Evolutionary conservation across 257 asterid species (phyloP).

Genomic region (Solanum neorickii): DNA sequence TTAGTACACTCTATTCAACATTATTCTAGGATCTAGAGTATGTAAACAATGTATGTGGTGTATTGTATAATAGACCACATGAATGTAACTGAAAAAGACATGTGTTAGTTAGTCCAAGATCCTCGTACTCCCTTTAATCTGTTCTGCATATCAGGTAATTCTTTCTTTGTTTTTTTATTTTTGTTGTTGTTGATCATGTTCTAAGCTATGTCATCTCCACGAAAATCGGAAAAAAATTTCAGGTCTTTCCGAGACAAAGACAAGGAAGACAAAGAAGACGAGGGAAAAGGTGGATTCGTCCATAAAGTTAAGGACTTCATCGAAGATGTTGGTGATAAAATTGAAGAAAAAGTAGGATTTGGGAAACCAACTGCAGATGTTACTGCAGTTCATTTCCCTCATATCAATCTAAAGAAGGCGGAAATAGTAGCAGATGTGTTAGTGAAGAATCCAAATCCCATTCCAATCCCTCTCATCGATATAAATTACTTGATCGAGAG

Average conservation of each 20-base stretch:
- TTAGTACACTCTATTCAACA: no score
- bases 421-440: slow-evolving; percentile 68
- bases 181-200: not conserved
- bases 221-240: slow-evolving; percentile 33
- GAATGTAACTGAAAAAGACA: not conserved
- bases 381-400: slow-evolving; percentile 56
- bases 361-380: slow-evolving; percentile 98
- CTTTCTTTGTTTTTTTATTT: not conserved
- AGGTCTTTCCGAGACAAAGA: slow-evolving; percentile 40
- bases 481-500: slow-evolving; percentile 78
- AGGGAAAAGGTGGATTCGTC: slow-evolving; percentile 67
- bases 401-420: slow-evolving; percentile 68
- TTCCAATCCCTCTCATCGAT: slow-evolving; percentile 91
- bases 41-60: not conserved
- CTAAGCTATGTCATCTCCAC: slow-evolving; percentile 58
- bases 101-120: not conserved
- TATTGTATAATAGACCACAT: not conserved
- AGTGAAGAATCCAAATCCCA: slow-evolving; percentile 71
- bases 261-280: slow-evolving; percentile 37
- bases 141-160: not conserved
- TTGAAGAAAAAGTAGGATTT: slow-evolving; percentile 73
- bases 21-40: not conserved
- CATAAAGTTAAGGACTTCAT: slow-evolving; percentile 78
- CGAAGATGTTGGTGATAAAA: slow-evolving; percentile 82
- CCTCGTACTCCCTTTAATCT: not conserved